Conservation (phyloP, 345 rosid species). For the Salix exigua region DNA sequence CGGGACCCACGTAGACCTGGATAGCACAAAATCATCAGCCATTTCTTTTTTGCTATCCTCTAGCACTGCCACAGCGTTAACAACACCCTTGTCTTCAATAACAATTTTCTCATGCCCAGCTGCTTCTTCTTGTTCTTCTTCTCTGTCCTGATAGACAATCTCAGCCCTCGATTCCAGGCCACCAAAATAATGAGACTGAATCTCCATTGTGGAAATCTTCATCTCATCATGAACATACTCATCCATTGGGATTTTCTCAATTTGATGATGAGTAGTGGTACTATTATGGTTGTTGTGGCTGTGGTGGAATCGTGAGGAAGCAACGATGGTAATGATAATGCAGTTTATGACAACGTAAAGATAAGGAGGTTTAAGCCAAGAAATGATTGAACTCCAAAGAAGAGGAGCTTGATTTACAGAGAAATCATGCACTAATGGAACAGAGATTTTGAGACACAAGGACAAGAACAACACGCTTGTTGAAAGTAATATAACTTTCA, state of each 20-base stretch:
- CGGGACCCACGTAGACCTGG: conserved; percentile 31
- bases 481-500: conserved; percentile 36
- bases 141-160: conserved; percentile 7
- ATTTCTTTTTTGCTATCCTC: conserved; percentile 10
- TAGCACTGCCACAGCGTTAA: conserved; percentile 1
- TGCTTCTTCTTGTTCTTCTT: background rate
- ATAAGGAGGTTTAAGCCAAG: conserved; percentile 63
- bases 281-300: background rate
- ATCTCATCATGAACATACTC: background rate
- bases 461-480: conserved; percentile 32
- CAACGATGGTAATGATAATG: conserved; percentile 53
- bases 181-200: background rate
- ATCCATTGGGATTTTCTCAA: background rate
- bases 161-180: background rate
- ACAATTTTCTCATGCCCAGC: background rate
- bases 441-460: conserved; percentile 25
- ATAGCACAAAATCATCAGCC: conserved; percentile 27
- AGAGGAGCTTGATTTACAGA: conserved; percentile 33
- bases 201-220: background rate
- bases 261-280: background rate
- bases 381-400: conserved; percentile 35
- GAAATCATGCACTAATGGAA: conserved; percentile 36
- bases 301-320: conserved; percentile 42
- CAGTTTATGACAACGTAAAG: conserved; percentile 43
- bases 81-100: conserved; percentile 18